Evolutionary conservation across 805 yeast genomes (phyloP).

Genomic region (Komagataella pastoris): DNA sequence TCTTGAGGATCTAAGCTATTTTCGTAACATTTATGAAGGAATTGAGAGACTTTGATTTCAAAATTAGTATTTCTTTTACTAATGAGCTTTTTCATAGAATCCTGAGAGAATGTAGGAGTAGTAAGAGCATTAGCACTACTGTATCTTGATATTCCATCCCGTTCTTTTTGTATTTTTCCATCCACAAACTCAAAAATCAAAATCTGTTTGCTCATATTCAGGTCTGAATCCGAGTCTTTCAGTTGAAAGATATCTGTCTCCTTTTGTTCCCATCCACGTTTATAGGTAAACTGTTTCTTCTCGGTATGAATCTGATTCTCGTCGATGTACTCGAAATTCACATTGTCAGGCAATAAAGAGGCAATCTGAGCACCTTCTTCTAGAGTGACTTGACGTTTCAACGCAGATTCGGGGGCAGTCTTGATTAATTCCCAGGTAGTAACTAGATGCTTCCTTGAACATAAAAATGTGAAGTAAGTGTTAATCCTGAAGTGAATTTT

Average conservation of each 20-base stretch:
- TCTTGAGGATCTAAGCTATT: constrained; percentile 23
- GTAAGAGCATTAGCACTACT: constrained; percentile 2
- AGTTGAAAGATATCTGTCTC: constrained; percentile 39
- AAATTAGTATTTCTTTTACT: constrained; percentile 43
- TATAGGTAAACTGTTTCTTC: constrained; percentile 27
- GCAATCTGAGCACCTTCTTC: constrained; percentile 55
- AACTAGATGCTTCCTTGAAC: constrained; percentile 45
- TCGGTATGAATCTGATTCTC: constrained; percentile 44
- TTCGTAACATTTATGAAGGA: constrained; percentile 19
- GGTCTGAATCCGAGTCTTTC: constrained; percentile 21
- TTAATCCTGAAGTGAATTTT: constrained; percentile 37
- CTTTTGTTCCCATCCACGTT: constrained; percentile 38
- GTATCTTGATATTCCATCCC: constrained; percentile 23
- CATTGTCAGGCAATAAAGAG: constrained; percentile 52
- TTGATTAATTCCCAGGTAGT: constrained; percentile 42
- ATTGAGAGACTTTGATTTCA: constrained; percentile 20
- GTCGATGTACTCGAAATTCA: constrained; percentile 65
- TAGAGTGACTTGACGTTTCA: constrained; percentile 27
- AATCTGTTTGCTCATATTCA: constrained; percentile 31
- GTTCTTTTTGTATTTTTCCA: constrained; percentile 35
- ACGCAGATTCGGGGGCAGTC: constrained; percentile 35
- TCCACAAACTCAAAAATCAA: constrained; percentile 71
- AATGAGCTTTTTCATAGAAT: constrained; percentile 48
- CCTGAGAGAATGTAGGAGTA: constrained; percentile 36
- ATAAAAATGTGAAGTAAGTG: constrained; percentile 49